A percentile compares a stretch with the other conserved stretches of the same genome.
Conservation (phyloP, 2,329 filamentous ascomycete genomes). For the Didymosphaeria variabile region DNA sequence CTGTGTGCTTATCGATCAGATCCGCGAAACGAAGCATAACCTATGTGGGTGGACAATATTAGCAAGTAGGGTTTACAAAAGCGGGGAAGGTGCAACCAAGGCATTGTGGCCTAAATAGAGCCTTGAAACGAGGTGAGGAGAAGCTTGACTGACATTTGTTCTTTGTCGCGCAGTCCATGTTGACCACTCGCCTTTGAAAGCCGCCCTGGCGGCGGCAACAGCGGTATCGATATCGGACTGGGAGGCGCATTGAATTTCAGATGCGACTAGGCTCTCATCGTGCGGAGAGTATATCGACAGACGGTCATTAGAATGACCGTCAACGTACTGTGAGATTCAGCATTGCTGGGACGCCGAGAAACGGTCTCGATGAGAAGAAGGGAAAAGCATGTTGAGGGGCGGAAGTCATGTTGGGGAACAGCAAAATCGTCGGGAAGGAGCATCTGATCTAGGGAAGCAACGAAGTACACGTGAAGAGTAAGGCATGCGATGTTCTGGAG, state of each 20-base stretch:
- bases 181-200: slow-evolving; percentile 32
- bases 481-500: background rate
- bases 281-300: slow-evolving; percentile 27
- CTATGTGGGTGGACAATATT: background rate
- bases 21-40: slow-evolving; percentile 36
- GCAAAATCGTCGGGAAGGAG: background rate
- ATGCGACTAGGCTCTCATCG: slow-evolving; percentile 33
- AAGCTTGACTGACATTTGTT: no score
- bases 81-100: background rate
- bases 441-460: background rate
- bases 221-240: slow-evolving; percentile 34
- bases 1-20: slow-evolving; percentile 27
- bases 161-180: slow-evolving; percentile 21
- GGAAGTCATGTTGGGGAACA: background rate
- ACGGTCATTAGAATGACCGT: background rate
- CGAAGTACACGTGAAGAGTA: no score
- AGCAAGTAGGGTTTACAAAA: background rate
- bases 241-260: slow-evolving; percentile 30
- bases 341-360: background rate
- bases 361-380: background rate
- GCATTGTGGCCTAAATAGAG: background rate
- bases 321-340: background rate
- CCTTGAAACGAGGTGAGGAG: no score
- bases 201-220: slow-evolving; percentile 28
- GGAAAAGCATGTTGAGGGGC: background rate